Base-by-base conservation (phyloP, 2,329 filamentous ascomycete genomes). In the Ambrosiella beaveri region DNA sequence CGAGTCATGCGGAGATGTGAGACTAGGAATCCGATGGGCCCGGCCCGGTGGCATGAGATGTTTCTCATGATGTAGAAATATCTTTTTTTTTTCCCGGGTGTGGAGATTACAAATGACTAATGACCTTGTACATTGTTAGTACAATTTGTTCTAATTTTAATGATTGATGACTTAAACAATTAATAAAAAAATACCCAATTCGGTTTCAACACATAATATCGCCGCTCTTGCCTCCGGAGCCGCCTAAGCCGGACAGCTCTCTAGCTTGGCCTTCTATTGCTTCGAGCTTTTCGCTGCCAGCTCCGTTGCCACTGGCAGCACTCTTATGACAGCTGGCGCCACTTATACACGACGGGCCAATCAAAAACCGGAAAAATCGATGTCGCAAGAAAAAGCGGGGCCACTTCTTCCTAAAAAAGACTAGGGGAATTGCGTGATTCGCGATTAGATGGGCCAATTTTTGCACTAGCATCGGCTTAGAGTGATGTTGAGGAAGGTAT, bases 361-460 rank as follows among this genome's bases (percentile, higher is more conserved):
- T 54, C 35, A 27, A 9, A 35, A 35, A 17, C 11, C 36, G 37
- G 50, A 5, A 47, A 6, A 11, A 12, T 11, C 37, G 27, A 57
- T 54, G 54, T 57, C 52, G 59, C 47, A 56, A 55, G 52, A 27
- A 56, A 61, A 61, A 58, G 45, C 37, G 55, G 59, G 59, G 13
- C 56, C 11, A 13, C n/a, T 59, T 41, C 49, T 17, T n/a, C 59
- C 56, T 8, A 54, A 61, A 56, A 44, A 45, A 55, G 59, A 56
- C 56, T 61, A 61, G 59, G 54, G 44, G 56, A 58, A 61, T 61
- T 61, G 59, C 59, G 59, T 61, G 59, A 61, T 61, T 47, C 45
- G 40, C 38, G 19, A 19, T 35, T 53, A 44, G 37, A 57, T 60
- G 58, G 49, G 19, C 38, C 40, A 54, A 60, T 60, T 54, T 57